These are phyloP conservation scores for Capsicum baccatum DNA, from an alignment of 257 asterid genomes.

Conservation along the genomic window DNA sequence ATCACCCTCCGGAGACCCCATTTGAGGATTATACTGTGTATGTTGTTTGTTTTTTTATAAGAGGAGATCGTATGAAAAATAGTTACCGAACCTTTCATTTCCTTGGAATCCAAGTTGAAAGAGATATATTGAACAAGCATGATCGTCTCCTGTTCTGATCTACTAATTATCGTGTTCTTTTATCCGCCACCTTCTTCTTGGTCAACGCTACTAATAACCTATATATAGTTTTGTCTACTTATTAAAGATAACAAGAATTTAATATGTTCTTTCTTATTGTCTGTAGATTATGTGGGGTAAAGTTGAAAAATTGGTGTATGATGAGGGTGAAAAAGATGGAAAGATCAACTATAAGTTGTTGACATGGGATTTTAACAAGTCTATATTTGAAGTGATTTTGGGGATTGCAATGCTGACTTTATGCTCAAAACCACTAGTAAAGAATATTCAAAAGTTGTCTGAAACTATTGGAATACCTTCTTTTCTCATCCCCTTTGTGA, in stretches of 20 bases:
- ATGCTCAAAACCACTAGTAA: constrained; percentile 26
- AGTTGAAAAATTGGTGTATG: constrained; percentile 23
- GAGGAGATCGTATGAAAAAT: neutral
- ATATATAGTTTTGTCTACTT: neutral
- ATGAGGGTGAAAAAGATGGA: constrained; percentile 20
- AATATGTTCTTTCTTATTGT: neutral
- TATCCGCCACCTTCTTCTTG: neutral
- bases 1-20: no score
- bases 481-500: constrained; percentile 33
- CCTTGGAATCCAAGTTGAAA: no score
- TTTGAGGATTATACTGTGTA: no score
- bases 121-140: neutral
- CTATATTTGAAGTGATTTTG: constrained; percentile 19
- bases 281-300: constrained; percentile 30
- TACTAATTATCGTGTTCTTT: neutral
- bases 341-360: neutral
- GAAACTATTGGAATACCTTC: constrained; percentile 28
- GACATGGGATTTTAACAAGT: constrained; percentile 30
- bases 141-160: neutral
- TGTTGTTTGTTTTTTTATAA: neutral
- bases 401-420: constrained; percentile 32
- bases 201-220: neutral
- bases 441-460: constrained; percentile 27
- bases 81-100: no score
- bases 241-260: neutral